Conservation (phyloP, 345 rosid genomes). For the Dovyalis caffra region DNA sequence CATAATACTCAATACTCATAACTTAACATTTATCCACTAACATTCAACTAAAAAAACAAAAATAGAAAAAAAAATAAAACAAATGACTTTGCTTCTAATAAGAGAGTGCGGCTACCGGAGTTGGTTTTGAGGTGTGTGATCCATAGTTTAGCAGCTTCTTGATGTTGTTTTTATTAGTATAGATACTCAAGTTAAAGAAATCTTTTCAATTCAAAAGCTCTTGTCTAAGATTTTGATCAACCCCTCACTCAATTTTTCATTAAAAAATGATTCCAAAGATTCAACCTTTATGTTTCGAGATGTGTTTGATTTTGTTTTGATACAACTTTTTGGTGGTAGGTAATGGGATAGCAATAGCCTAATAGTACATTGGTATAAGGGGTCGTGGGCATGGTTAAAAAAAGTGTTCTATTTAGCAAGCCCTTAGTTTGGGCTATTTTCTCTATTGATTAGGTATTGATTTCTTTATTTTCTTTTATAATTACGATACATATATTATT, state of each 20-base stretch:
- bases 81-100: too few species aligned
- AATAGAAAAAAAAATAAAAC: too few species aligned
- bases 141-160: slow-evolving; percentile 46
- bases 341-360: slow-evolving; percentile 64
- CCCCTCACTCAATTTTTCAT: background rate
- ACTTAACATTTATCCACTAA: too few species aligned
- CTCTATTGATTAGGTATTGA: slow-evolving; percentile 77
- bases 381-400: slow-evolving; percentile 67
- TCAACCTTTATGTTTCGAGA: background rate
- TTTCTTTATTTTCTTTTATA: background rate
- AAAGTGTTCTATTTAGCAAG: slow-evolving; percentile 62
- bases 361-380: slow-evolving; percentile 71
- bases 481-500: too few species aligned
- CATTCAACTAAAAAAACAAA: too few species aligned
- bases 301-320: background rate
- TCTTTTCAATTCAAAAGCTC: slow-evolving; percentile 75
- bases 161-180: slow-evolving; percentile 70
- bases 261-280: background rate
- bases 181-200: slow-evolving; percentile 63
- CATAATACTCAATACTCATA: too few species aligned
- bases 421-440: slow-evolving; percentile 85
- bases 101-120: slow-evolving; percentile 70
- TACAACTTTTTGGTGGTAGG: slow-evolving; percentile 78
- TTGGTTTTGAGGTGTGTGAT: slow-evolving; percentile 67
- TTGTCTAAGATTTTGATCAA: slow-evolving; percentile 53